A percentile compares a stretch with the other conserved stretches of the same genome.
Evolutionary conservation across 176 grass and related monocot species (phyloP).

Genomic region (Themeda triandra): DNA sequence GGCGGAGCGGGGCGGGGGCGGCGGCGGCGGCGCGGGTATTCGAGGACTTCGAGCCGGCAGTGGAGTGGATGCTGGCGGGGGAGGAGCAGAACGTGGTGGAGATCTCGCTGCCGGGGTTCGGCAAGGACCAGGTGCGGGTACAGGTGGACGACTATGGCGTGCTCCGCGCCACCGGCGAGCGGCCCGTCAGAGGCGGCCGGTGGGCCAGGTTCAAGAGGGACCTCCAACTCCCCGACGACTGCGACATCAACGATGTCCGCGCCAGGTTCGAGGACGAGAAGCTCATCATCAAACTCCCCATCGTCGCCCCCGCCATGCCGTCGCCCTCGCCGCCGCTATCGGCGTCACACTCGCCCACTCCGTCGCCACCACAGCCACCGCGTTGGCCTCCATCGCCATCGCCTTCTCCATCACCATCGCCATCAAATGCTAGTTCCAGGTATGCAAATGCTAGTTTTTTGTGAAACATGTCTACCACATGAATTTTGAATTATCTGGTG

Average conservation of each 20-base stretch:
- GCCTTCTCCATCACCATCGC: no score
- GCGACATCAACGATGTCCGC: conserved; percentile 18
- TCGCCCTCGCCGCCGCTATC: not conserved
- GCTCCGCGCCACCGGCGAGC: conserved; percentile 40
- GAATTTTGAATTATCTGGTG: no score
- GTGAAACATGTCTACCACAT: no score
- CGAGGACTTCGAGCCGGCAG: conserved; percentile 25
- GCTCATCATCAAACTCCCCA: conserved; percentile 42
- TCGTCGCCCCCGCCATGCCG: not conserved
- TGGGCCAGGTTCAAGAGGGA: conserved; percentile 46
- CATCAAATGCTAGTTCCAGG: no score
- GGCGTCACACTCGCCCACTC: no score
- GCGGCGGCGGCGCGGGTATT: not conserved
- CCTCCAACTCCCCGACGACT: conserved; percentile 38
- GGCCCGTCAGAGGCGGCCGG: not conserved
- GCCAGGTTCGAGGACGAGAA: conserved; percentile 49
- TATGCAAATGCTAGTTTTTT: no score
- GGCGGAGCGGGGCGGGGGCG: no score
- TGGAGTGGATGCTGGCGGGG: conserved; percentile 22
- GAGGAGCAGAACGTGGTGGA: conserved; percentile 26
- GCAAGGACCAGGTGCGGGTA: conserved; percentile 46
- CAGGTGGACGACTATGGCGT: conserved; percentile 40
- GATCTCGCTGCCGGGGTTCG: conserved; percentile 47
- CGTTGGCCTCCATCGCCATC: no score
- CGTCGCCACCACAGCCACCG: not conserved